Evolutionary conservation across 2,329 filamentous ascomycete species (phyloP), one percentile per base, ranked within the genome.

Genomic region (Thielaviopsis ethacetica): DNA sequence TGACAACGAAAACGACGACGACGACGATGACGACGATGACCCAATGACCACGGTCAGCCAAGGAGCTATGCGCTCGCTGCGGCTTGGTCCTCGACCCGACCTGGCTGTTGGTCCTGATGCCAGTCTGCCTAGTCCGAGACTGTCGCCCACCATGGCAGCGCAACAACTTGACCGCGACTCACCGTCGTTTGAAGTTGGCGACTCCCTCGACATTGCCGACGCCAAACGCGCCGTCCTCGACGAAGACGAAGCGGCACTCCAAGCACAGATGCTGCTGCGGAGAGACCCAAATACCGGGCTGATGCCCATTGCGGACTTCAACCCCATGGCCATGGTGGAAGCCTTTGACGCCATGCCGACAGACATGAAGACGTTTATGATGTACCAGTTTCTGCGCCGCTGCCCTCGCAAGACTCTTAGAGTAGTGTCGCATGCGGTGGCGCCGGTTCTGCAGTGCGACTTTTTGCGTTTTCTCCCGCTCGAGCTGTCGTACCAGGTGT

Each of bases 391-490:
- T 59, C 78, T 98, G 26, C 85, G 88, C 59, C 81, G 93, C 53
- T 97, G 91, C 67, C 82, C 89, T 5, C 86, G 94, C 64, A 85
- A 89, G 50, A 95, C 91, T 0, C 76, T 98, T 5, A 89, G 93
- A 66, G 84, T 95, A 58, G 85, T 98, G 59, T 90, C 91, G 41
- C 84, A 90, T 64, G 84, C 90, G 15, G 91, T 98, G 63, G 96
- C 95, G 66, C 93, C 93, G 7, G 89, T 91, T 0, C 72, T 98
- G 59, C 96, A 95, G 70, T 95, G 90, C 67, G 93, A 98, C 68
- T 96, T 97, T 63, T 74, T 98, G 55, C 81, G 82, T 62, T 81
- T 88, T 61, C 77, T 98, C 1, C 93, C 93, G 1, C 75, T 86
- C 0, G 93, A 98, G 69, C 78, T 98, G 21, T 88, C 88, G 59